Evolutionary conservation across 768 basidiomycete species (phyloP), one percentile per base, ranked within the genome.

Genomic region (Rickenella mellea): DNA sequence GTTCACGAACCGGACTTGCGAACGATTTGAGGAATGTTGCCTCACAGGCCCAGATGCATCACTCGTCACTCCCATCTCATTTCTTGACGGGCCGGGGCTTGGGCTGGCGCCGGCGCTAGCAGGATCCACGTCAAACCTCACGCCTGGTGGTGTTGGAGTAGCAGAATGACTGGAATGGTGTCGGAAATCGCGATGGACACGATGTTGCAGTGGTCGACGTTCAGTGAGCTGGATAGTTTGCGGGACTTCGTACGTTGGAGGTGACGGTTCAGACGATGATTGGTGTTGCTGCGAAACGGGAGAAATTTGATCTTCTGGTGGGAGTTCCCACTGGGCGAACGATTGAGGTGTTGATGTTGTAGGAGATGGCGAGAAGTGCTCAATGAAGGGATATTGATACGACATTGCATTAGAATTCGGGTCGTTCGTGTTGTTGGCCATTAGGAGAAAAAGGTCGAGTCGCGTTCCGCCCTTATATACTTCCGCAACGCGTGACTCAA

Each of bases 321-420:
- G 19, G 15, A 19, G 19, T 17, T 17, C 10, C 33, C 33, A 36
- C 33, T 36, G 33, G 10, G 33, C 33, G 24, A 36, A 36, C 7
- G 33, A 4, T 22, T 36, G 33, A 22, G 33, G 33, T 11, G 33
- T 36, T 36, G 33, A 36, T 17, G 33, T 17, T 36, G 33, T 22
- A 11, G 33, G 33, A 4, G 33, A 36, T 22, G 33, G 33, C 19
- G 33, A 36, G 33, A 19, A 36, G 33, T 36, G 33, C 33, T 36
- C 33, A 36, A 36, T 36, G 33, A 19, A 36, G 6, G 33, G 33
- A 22, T 36, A 36, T 36, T 36, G 33, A 22, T 36, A 36, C 19
- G 33, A 36, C 33, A 36, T 36, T 10, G 33, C 24, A 10, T 19
- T 36, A 36, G n/a, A n/a, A n/a, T n/a, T n/a, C n/a, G n/a, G n/a